Evolutionary conservation across 805 yeast species (phyloP).

Genomic region (Ogataea angusta): DNA sequence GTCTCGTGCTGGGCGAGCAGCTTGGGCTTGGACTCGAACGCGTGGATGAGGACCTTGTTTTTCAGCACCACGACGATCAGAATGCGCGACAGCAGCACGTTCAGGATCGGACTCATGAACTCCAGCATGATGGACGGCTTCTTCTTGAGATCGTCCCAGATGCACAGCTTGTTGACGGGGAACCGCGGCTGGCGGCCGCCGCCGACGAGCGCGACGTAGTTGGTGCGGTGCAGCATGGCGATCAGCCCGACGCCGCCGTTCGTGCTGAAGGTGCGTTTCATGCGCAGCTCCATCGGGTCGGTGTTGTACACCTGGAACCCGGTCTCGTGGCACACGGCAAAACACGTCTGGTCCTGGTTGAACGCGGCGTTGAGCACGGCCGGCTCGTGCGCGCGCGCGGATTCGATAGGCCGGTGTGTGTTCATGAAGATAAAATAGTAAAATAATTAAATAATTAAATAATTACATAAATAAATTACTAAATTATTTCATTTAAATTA

Average conservation of each 20-base stretch:
- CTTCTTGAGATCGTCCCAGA: conserved; percentile 89
- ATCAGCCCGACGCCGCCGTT: conserved; percentile 67
- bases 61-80: conserved; percentile 70
- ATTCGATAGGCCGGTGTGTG: conserved; percentile 30
- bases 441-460: conserved; percentile 2
- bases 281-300: conserved; percentile 79
- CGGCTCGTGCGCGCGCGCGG: conserved; percentile 26
- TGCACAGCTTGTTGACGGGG: conserved; percentile 73
- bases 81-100: conserved; percentile 71
- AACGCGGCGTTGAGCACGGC: conserved; percentile 59
- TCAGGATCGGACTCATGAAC: conserved; percentile 70
- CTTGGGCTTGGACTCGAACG: conserved; percentile 77
- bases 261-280: conserved; percentile 48
- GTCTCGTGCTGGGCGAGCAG: conserved; percentile 65
- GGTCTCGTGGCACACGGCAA: conserved; percentile 73
- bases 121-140: conserved; percentile 70
- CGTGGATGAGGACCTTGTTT: conserved; percentile 68
- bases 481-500: not conserved
- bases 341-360: conserved; percentile 90
- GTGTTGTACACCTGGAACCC: conserved; percentile 87
- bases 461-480: not conserved
- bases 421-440: conserved; percentile 27
- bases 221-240: conserved; percentile 85
- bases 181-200: conserved; percentile 81
- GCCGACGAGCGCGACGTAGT: conserved; percentile 85